A percentile compares a stretch with the other conserved stretches of the same genome.
Evolutionary conservation across 2,329 filamentous ascomycete genomes (phyloP).

Genomic region (Exutisphaerella laricina): DNA sequence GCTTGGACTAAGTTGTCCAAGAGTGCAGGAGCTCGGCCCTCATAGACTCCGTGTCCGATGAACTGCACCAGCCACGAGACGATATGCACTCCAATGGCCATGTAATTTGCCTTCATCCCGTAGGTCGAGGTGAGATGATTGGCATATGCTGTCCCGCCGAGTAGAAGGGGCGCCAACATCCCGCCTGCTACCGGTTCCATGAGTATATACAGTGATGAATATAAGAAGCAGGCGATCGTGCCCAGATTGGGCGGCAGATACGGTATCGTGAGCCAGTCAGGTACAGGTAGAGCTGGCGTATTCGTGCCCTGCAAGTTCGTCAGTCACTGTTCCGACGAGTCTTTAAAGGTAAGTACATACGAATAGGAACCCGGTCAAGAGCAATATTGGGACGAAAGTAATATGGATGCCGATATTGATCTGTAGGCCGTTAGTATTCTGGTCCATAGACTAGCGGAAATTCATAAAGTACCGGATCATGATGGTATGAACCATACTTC

Average conservation of each 20-base stretch:
- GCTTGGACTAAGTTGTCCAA: conserved; percentile 90
- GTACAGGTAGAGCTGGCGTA: conserved; percentile 49
- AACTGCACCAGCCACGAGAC: conserved; percentile 85
- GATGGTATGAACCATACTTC: conserved; percentile 80
- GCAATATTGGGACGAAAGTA: conserved; percentile 69
- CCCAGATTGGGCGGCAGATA: conserved; percentile 57
- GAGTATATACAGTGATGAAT: conserved; percentile 76
- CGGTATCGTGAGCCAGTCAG: conserved; percentile 49
- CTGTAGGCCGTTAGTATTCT: no score
- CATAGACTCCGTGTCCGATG: conserved; percentile 82
- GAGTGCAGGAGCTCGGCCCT: conserved; percentile 79
- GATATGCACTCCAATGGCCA: conserved; percentile 64
- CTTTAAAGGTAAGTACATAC: no score
- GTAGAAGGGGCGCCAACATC: conserved; percentile 66
- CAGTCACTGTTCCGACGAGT: background rate
- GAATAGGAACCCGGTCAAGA: conserved; percentile 65
- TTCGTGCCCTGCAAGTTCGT: conserved; percentile 48
- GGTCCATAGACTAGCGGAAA: no score
- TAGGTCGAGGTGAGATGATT: conserved; percentile 68
- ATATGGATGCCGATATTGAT: conserved; percentile 76
- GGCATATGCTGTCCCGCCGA: conserved; percentile 66
- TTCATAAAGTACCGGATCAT: conserved; percentile 61
- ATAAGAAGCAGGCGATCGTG: conserved; percentile 55
- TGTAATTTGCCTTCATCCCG: conserved; percentile 55
- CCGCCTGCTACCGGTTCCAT: conserved; percentile 90